Base-by-base conservation (phyloP, 2,329 filamentous ascomycete genomes). In the Aspergillus sp. region DNA sequence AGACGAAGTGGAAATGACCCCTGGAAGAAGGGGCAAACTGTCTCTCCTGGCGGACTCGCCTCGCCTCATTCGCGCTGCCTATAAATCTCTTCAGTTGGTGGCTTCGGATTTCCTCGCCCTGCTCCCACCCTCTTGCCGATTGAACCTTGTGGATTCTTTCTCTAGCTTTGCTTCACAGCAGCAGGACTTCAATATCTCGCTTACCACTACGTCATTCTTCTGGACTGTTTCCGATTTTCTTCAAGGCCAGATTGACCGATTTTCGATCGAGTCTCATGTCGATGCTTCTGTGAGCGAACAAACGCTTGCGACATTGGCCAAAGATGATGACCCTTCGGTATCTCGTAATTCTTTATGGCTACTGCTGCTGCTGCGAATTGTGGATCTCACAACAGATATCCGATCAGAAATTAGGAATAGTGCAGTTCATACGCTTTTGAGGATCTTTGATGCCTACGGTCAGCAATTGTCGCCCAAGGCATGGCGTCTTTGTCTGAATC, bases 201-300 rank as follows among this genome's bases (percentile, higher is more conserved):
- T 98, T 27, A 97, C 93, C 30, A 93, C 90, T 1, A 88, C 95
- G 7, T 95, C 91, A 0, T 93, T 95, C 60, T 95, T 95, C 64
- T 96, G 90, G 89, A 90, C 91, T 42, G 79, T 96, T 6, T 95
- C 91, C 0, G 90, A 96, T 64, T 93, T 90, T 51, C 74, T 97
- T 13, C 76, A 80, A 44, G 67, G 68, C 6, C 70, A 73, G 32
- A 71, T 72, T 39, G 69, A 73, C 19, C 56, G 61, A 9, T 66
- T 67, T 40, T 66, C 59, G 2, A 59, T 68, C 40, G 65, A 67
- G 42, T 55, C 53, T 9, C 58, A 66, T 40, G 56, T 70, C 31
- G 64, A 68, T 47, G 53, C 61, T 70, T 75, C 48, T 59, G 75
- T 47, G 69, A 80, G 54, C 5, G 82, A 85, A 42, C 68, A 81